Evolutionary conservation across 2,329 filamentous ascomycete species (phyloP).

Genomic region (Chaetomium sp.): DNA sequence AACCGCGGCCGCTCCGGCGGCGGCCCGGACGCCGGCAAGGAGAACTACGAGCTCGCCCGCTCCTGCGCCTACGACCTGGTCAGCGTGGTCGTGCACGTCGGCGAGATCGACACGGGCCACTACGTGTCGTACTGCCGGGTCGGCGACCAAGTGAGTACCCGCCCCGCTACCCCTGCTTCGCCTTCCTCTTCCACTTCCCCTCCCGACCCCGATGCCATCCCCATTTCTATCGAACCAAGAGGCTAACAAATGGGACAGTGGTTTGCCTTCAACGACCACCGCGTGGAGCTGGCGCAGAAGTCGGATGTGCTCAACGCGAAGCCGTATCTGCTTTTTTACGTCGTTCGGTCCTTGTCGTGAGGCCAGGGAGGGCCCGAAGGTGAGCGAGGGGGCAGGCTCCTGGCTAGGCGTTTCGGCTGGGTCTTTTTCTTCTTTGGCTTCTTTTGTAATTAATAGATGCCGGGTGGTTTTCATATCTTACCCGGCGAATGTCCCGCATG

Average conservation of each 20-base stretch:
- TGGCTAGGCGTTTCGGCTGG: not conserved
- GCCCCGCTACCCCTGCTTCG: not conserved
- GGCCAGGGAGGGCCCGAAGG: not conserved
- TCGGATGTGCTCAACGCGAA: conserved; percentile 83
- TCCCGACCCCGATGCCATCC: not conserved
- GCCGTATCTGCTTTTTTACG: conserved; percentile 90
- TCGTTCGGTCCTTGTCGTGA: conserved; percentile 62
- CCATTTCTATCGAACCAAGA: not conserved
- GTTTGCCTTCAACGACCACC: conserved; percentile 96
- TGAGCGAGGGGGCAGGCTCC: not conserved
- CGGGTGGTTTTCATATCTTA: not conserved
- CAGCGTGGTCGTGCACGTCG: conserved; percentile 89
- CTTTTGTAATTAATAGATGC: conserved; percentile 2
- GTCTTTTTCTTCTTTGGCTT: not conserved
- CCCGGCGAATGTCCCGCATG: not conserved
- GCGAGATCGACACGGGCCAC: conserved; percentile 89
- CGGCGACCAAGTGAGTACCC: conserved; percentile 63
- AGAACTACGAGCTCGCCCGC: conserved; percentile 58
- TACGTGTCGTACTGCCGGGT: conserved; percentile 89
- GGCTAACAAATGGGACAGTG: conserved; percentile 58
- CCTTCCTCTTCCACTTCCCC: no score
- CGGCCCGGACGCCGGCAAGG: conserved; percentile 49
- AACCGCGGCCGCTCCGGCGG: conserved; percentile 57
- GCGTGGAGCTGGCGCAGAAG: conserved; percentile 80
- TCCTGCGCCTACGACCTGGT: conserved; percentile 83